Base-by-base conservation (phyloP, 805 yeast species). In the Pichia insulana region DNA sequence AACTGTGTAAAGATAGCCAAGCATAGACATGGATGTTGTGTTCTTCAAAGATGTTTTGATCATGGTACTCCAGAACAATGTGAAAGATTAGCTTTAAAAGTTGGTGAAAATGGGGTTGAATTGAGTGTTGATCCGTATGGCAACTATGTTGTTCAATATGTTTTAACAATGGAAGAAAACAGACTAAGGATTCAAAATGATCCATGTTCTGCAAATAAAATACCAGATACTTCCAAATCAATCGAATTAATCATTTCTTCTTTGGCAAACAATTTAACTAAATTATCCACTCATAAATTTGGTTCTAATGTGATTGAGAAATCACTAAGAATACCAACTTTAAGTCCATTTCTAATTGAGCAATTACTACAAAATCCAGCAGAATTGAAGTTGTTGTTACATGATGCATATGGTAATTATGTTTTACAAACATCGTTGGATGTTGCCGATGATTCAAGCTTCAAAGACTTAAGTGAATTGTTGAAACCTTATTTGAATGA, bases 11-110 rank as follows among this genome's bases (percentile, higher is more conserved):
- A 78, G 44, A 86, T 92, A 43, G 95, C 96, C 5, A 87, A 94
- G 37, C 97, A 92, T 57, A 76, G 96, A 56, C 97, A 92, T 58
- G 98, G 97, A 7, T 92, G 98, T 66, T 90, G 97, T 63, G 97
- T 90, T 20, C 69, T 90, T 44, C 98, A 90, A 65, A 75, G 97
- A 54, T 89, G 97, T 62, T 73, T 92, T 53, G 97, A 92, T 62
- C 85, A 83, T 61, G 97, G 97, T 3, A 74, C 79, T 18, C 64
- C 65, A 3, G 69, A 64, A 32, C 97, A 92, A 62, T 73, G 87
- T 43, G 69, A 70, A 49, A 77, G 74, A 46, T 69, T 92, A 42
- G 79, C 87, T 19, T 58, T 70, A 22, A 75, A 74, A 48, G 80
- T 90, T 36, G 83, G 92, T 17, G 70, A 70, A 40, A 70, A 80